Conservation (phyloP, 139 green algal genomes). For the Micractinium sp. region DNA sequence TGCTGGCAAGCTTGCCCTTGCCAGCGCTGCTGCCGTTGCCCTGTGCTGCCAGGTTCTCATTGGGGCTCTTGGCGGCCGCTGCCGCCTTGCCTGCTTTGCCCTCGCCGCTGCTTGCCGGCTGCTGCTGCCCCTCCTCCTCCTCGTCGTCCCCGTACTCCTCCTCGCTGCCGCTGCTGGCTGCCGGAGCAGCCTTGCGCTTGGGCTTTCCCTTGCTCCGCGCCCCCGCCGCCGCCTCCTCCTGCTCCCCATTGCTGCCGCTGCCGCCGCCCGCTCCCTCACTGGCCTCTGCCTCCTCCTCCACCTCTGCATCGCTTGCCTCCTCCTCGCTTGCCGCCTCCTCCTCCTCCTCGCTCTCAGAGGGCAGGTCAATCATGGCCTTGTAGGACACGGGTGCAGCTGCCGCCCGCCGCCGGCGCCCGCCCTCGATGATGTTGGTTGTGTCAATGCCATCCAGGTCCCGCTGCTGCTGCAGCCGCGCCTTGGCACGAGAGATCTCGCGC, state of each 20-base stretch:
- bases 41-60: slow-evolving; percentile 20
- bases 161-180: slow-evolving; percentile 9
- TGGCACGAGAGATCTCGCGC: slow-evolving; percentile 37
- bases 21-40: background rate
- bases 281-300: slow-evolving; percentile 3
- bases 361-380: slow-evolving; percentile 11
- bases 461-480: slow-evolving; percentile 53
- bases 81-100: background rate
- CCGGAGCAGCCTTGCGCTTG: background rate
- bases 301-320: slow-evolving; percentile 2
- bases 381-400: slow-evolving; percentile 38
- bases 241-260: background rate
- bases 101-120: background rate
- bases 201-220: background rate
- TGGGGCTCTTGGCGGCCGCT: background rate
- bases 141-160: background rate
- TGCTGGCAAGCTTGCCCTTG: background rate
- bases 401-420: slow-evolving; percentile 30
- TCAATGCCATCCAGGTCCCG: slow-evolving; percentile 82
- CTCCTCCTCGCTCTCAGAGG: slow-evolving; percentile 23
- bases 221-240: background rate
- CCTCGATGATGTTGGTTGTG: slow-evolving; percentile 76
- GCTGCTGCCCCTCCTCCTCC: background rate
- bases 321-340: background rate
- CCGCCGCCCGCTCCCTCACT: slow-evolving; percentile 1